Base-by-base conservation (phyloP, 1,139 yeast species). In the Geotrichum citri-aurantii region DNA sequence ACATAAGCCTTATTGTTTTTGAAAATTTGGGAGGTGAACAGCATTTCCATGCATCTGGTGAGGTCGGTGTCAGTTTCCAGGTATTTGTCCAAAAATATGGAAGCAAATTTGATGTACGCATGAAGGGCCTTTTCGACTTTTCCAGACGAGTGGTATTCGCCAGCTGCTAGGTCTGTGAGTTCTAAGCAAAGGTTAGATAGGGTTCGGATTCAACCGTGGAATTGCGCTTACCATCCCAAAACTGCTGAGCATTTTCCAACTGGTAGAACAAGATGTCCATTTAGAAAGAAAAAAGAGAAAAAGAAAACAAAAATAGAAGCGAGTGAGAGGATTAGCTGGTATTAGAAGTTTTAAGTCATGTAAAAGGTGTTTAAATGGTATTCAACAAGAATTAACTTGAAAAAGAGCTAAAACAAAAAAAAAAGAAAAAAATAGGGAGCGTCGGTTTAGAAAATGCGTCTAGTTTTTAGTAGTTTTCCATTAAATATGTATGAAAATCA, bases 181-280 rank as follows among this genome's bases (percentile, higher is more conserved):
- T 68, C 69, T 61, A 47, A 27, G 26, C 27, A 50, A 26, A 33
- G 26, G 48, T 42, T 40, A 37, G 42, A 37, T 52, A 6, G 33
- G 7, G 3, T 19, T 46, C 29, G 12, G 19, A 52, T 23, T 10
- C 23, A 17, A 14, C 14, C n/a, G 5, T 37, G 11, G 17, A 12
- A 17, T 12, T 37, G 42, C 40, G 55, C 68, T 52, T 55, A 66
- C 70, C 72, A 37, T 65, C 71, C 72, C 72, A 70, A 61, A 71
- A 71, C 66, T 71, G 73, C 49, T 65, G 68, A 17, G 68, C 63
- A 26, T 62, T 65, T 44, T 71, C 73, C 52, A 71, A 63, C 59
- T 69, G 67, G 57, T 70, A 70, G 31, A 67, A 69, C 50, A 69
- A 59, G 46, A 70, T 64, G 57, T 70, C 73, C 73, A 70, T 70